These are phyloP conservation scores for Pleurozium schreberi DNA, from an alignment of 225 moss, liverwort and hornwort genomes.

Conservation along the genomic window DNA sequence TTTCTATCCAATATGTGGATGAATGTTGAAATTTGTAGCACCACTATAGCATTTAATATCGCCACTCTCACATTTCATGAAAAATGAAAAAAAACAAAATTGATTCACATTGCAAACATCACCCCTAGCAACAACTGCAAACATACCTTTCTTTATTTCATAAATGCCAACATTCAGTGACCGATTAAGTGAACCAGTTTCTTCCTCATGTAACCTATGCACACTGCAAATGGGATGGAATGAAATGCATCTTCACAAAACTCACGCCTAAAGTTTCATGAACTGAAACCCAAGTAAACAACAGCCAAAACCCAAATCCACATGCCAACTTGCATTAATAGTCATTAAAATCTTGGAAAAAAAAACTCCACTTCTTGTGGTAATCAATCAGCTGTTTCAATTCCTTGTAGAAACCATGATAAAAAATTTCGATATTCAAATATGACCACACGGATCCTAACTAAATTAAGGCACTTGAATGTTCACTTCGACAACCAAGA, in stretches of 20 bases:
- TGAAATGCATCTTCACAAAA: not conserved
- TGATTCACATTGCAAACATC: too few species aligned
- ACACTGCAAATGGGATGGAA: not conserved
- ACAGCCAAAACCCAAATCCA: not conserved
- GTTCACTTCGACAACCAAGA: not conserved
- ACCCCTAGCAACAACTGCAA: too few species aligned
- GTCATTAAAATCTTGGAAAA: not conserved
- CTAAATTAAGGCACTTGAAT: not conserved
- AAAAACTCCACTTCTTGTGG: not conserved
- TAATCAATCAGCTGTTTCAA: not conserved
- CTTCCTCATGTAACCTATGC: not conserved
- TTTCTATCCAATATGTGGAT: too few species aligned
- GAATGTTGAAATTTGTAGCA: too few species aligned
- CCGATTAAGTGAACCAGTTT: too few species aligned
- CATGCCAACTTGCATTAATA: not conserved
- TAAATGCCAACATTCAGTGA: too few species aligned
- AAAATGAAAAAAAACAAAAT: too few species aligned
- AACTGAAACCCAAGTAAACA: not conserved
- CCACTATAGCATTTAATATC: too few species aligned
- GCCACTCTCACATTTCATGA: too few species aligned
- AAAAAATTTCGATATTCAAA: not conserved
- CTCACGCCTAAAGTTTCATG: not conserved
- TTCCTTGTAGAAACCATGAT: not conserved
- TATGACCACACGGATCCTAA: not conserved
- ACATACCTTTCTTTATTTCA: too few species aligned